phyloP scores from a whole-genome alignment of 768 basidiomycete species.

The Ramaria rubella region DNA sequence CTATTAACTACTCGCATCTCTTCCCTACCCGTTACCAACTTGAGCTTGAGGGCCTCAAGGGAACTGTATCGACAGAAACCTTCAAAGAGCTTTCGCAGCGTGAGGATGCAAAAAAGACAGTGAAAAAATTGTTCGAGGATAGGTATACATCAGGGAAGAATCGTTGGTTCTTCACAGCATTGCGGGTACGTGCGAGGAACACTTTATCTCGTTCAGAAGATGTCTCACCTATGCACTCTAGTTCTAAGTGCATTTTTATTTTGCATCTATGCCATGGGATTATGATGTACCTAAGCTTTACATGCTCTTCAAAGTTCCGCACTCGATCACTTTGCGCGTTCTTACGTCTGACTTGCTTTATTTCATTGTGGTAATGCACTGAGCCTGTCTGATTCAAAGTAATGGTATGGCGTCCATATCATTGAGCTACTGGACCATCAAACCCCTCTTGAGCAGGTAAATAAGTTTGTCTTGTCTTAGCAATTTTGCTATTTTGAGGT shows the following conservation, averaged over 20 bases:
- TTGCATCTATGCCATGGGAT: slow-evolving; percentile 9
- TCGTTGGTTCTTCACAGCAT: slow-evolving; percentile 92
- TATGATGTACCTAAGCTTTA: slow-evolving; percentile 7
- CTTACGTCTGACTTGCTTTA: too few relatives aligned
- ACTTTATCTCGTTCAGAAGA: not conserved
- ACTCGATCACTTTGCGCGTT: not conserved
- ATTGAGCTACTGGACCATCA: too few relatives aligned
- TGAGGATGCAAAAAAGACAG: slow-evolving; percentile 89
- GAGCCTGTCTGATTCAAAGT: too few relatives aligned
- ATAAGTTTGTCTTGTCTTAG: too few relatives aligned
- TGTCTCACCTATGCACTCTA: not conserved
- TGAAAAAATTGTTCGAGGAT: slow-evolving; percentile 97
- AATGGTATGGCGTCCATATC: too few relatives aligned
- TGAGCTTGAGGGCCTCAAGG: slow-evolving; percentile 93
- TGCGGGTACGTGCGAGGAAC: slow-evolving; percentile 47
- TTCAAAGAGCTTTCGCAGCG: slow-evolving; percentile 98
- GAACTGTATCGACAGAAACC: slow-evolving; percentile 73
- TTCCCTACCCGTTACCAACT: slow-evolving; percentile 99
- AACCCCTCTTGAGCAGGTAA: too few relatives aligned
- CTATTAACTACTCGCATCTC: slow-evolving; percentile 96
- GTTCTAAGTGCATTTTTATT: slow-evolving; percentile 12
- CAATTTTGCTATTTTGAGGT: too few relatives aligned
- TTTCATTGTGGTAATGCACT: too few relatives aligned
- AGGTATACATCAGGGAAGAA: slow-evolving; percentile 92
- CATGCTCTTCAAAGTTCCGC: not conserved